These are phyloP conservation scores for Leccinum incarnatum DNA, from an alignment of 768 basidiomycete genomes.

Conservation along the genomic window DNA sequence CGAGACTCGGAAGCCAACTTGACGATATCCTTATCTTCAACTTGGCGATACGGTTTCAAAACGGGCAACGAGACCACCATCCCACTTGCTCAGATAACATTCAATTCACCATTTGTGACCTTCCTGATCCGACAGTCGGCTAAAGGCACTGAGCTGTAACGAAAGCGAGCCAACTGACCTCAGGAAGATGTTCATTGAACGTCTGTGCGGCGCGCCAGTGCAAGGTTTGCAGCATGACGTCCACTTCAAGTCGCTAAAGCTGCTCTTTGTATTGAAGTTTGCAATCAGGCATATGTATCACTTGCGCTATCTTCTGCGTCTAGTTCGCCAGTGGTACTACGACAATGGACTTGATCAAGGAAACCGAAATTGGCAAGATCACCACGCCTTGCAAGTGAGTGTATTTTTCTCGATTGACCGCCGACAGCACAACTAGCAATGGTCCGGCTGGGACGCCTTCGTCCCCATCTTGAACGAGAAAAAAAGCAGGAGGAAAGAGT, in stretches of 20 bases:
- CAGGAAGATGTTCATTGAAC: neutral
- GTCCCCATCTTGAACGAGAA: constrained; percentile 48
- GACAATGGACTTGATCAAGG: constrained; percentile 37
- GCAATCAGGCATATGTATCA: neutral
- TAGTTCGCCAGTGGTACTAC: neutral
- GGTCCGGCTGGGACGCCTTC: constrained; percentile 33
- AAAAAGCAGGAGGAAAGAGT: constrained; percentile 45
- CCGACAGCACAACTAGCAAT: constrained; percentile 35
- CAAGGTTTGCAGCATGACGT: neutral
- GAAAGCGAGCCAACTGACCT: neutral
- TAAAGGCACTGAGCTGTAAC: neutral
- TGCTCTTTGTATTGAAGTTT: neutral
- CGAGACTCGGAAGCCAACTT: constrained; percentile 37
- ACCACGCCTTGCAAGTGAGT: constrained; percentile 34
- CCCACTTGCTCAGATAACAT: constrained; percentile 21
- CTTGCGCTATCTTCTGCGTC: neutral
- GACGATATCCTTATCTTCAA: constrained; percentile 51
- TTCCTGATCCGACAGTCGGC: neutral
- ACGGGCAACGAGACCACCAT: constrained; percentile 63
- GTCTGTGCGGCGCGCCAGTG: neutral
- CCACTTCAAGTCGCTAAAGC: neutral
- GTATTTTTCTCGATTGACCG: constrained; percentile 1
- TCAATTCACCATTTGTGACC: constrained; percentile 6
- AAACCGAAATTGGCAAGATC: constrained; percentile 31
- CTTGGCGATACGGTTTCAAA: constrained; percentile 63